Evolutionary conservation across 2,329 filamentous ascomycete species (phyloP), one percentile per base, ranked within the genome.

Genomic region (Periconia sp.): DNA sequence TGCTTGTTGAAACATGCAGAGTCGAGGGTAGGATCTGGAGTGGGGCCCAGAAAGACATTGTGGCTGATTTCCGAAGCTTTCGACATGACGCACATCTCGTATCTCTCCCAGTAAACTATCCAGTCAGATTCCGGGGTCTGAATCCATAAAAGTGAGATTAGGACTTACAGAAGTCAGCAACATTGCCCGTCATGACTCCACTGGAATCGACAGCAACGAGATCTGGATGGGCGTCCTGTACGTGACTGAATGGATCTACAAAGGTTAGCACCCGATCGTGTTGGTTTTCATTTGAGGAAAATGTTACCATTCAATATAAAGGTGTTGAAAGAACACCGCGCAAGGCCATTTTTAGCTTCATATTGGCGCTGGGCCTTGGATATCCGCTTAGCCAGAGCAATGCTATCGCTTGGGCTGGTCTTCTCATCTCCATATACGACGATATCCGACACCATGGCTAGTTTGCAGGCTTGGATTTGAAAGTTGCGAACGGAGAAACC

Each of bases 401-500:
- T 63, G 71, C 96, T 77, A 52, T 87, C 86, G 49, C 83, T 81
- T 44, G 84, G 82, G 23, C 82, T 75, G 1, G 80, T 81, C 37
- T 79, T 76, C 59, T 91, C 84, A 50, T 93, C 89, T 13, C 91
- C 91, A 69, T 99, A 99, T 1, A 99, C 84, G 41, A 99, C 83
- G 59, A 99, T 91, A 71, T 99, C 94, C 0, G 92, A 97, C 9
- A 94, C 84, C 60, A 89, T 85, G 50, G 92, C 92, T 60, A 90
- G 79, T 73, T 99, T 99, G 54, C 89, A 89, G 0, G 90, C 84
- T 73, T 99, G 94, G 40, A 97, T 97, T 65, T 97, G 93, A 69
- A 99, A 99, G 72, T 97, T 97, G 44, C 94, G 86, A 42, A 97
- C 92, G 5, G 91, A 96, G 70, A 97, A 97, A 9, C 94, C 94